These are phyloP conservation scores for Phytophthora melonis DNA, from an alignment of 352 stramenopile genomes.

Conservation along the genomic window DNA sequence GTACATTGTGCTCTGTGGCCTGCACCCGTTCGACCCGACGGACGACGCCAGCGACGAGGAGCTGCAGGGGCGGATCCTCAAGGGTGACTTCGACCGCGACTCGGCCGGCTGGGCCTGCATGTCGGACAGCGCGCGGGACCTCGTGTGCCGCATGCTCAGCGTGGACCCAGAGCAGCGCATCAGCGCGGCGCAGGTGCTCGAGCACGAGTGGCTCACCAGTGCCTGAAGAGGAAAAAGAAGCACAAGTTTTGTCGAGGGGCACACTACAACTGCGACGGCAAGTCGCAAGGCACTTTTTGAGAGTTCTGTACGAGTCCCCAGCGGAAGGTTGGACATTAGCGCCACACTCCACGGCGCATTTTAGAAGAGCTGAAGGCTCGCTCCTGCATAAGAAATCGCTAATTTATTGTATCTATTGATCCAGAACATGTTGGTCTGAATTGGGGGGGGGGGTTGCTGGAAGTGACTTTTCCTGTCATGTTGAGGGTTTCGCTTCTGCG, in stretches of 20 bases:
- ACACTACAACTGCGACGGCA: neutral
- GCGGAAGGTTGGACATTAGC: conserved; percentile 8
- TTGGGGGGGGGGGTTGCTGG: too few species aligned
- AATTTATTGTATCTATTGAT: conserved; percentile 25
- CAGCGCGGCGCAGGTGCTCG: conserved; percentile 55
- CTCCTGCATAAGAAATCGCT: conserved; percentile 22
- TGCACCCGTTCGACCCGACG: conserved; percentile 67
- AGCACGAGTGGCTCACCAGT: conserved; percentile 56
- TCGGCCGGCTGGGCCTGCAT: conserved; percentile 47
- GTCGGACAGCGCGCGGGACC: conserved; percentile 48
- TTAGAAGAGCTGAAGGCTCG: conserved; percentile 43
- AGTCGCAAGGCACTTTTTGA: neutral
- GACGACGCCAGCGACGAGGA: conserved; percentile 56
- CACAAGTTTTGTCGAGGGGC: conserved; percentile 10
- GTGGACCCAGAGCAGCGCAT: conserved; percentile 54
- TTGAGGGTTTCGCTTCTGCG: neutral
- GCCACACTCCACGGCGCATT: neutral
- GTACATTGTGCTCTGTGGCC: conserved; percentile 61
- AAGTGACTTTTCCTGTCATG: too few species aligned
- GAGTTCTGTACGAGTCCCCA: conserved; percentile 23
- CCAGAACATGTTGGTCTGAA: neutral
- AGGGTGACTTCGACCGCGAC: conserved; percentile 48
- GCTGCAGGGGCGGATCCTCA: conserved; percentile 49
- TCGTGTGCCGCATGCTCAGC: conserved; percentile 55
- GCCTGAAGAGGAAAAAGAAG: conserved; percentile 16